Conservation (phyloP, 2,329 filamentous ascomycete genomes). For the Verticillium alfalfae region DNA sequence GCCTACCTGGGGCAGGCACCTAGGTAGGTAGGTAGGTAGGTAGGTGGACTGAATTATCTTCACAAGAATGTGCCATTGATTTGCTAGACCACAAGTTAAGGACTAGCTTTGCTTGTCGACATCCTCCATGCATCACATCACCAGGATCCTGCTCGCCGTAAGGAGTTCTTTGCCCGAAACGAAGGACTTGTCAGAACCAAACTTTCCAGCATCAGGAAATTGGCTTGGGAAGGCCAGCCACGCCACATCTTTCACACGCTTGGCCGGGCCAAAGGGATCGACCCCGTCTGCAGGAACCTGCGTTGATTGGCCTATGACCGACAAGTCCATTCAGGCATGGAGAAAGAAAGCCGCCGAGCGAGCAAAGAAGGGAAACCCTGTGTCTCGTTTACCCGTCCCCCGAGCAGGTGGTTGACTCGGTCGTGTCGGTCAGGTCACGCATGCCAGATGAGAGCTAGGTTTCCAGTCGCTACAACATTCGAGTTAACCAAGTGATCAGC, state of each 20-base stretch:
- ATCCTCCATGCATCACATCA: neutral
- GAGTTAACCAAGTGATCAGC: neutral
- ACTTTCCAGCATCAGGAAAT: neutral
- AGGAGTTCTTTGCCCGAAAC: neutral
- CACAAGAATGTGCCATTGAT: too few relatives aligned
- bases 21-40: too few relatives aligned
- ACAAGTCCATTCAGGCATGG: neutral
- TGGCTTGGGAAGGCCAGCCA: neutral
- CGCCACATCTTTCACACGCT: neutral
- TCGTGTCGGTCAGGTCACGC: neutral
- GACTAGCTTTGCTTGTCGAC: neutral
- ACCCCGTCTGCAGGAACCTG: neutral
- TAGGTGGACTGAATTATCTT: too few relatives aligned
- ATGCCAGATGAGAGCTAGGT: neutral
- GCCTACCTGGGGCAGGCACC: too few relatives aligned
- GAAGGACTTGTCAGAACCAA: neutral
- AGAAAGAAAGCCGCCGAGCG: neutral
- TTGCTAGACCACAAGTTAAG: too few relatives aligned
- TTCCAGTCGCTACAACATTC: neutral
- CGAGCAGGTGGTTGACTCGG: neutral
- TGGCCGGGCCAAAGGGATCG: neutral
- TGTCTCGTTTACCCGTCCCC: neutral
- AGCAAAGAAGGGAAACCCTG: neutral
- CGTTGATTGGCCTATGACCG: neutral
- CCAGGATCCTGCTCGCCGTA: neutral